phyloP scores from a whole-genome alignment of 257 asterid genomes.

The Solanum clarkiae region DNA sequence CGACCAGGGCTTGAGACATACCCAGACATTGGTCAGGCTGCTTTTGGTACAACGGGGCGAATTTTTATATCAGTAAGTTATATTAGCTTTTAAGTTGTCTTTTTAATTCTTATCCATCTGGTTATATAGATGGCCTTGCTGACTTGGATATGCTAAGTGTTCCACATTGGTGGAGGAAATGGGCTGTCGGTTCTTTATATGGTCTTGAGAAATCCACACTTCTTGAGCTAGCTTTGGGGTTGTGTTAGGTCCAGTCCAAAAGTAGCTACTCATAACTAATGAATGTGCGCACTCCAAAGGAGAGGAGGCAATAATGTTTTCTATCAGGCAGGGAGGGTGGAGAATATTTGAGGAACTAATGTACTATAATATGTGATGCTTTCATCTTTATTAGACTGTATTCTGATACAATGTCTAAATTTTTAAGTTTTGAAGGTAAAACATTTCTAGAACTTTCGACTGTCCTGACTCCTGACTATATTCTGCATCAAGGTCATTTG shows the following conservation, averaged over 20 bases:
- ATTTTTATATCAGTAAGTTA: slow-evolving; percentile 69
- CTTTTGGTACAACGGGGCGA: slow-evolving; percentile 81
- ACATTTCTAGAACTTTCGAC: neutral
- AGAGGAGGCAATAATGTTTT: neutral
- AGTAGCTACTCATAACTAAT: neutral
- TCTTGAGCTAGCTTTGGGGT: neutral
- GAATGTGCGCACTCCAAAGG: neutral
- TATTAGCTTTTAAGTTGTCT: neutral
- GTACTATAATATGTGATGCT: neutral
- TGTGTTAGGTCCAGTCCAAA: neutral
- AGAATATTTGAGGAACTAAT: neutral
- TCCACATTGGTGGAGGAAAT: neutral
- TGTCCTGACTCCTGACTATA: neutral
- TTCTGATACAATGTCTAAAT: neutral
- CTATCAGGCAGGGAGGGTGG: neutral
- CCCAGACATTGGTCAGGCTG: slow-evolving; percentile 99
- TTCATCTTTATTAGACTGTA: neutral
- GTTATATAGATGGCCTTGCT: neutral
- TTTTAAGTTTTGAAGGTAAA: no score
- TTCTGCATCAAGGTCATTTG: neutral
- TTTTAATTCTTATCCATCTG: neutral
- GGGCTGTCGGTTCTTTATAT: neutral
- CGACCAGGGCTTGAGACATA: slow-evolving; percentile 92
- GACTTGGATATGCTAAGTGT: neutral
- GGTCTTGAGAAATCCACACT: neutral